phyloP scores from a whole-genome alignment of 2,329 filamentous ascomycete genomes.

The Ascochyta lentis region DNA sequence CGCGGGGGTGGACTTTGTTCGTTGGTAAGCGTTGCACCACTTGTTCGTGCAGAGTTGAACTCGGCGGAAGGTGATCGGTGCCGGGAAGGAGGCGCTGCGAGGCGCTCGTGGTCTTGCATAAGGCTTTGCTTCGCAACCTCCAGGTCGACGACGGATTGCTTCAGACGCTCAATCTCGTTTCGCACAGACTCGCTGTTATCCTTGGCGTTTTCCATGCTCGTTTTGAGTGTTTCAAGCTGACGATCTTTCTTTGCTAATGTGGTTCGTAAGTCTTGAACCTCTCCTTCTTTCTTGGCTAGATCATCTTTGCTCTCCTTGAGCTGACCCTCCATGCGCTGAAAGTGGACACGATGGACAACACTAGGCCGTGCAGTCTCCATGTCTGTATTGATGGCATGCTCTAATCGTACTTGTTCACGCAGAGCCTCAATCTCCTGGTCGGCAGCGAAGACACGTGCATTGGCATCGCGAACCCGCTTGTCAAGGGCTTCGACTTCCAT shows the following conservation, averaged over 20 bases:
- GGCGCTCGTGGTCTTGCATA: constrained; percentile 42
- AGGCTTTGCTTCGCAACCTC: constrained; percentile 40
- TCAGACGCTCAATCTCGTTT: constrained; percentile 37
- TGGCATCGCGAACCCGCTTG: constrained; percentile 40
- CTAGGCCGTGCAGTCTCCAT: constrained; percentile 41
- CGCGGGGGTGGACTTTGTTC: constrained; percentile 25
- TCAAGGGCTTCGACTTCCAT: constrained; percentile 37
- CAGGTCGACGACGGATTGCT: constrained; percentile 30
- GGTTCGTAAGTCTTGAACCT: constrained; percentile 28
- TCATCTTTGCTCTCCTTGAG: constrained; percentile 34
- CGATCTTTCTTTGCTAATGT: constrained; percentile 26
- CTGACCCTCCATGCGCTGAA: constrained; percentile 43
- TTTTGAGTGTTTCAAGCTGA: constrained; percentile 27
- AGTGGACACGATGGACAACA: constrained; percentile 43
- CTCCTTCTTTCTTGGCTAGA: constrained; percentile 29
- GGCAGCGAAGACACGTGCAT: constrained; percentile 33
- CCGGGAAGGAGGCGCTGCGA: constrained; percentile 32
- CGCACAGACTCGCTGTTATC: constrained; percentile 28
- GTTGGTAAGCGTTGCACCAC: constrained; percentile 42
- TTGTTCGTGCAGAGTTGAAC: constrained; percentile 37
- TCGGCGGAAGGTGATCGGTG: constrained; percentile 31
- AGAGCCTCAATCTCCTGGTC: constrained; percentile 34
- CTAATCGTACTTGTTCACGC: constrained; percentile 33
- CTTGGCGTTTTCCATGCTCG: constrained; percentile 26
- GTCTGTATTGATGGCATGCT: constrained; percentile 38